Evolutionary conservation across 305 asterid species (phyloP).

Genomic region (Plantago coronopus): DNA sequence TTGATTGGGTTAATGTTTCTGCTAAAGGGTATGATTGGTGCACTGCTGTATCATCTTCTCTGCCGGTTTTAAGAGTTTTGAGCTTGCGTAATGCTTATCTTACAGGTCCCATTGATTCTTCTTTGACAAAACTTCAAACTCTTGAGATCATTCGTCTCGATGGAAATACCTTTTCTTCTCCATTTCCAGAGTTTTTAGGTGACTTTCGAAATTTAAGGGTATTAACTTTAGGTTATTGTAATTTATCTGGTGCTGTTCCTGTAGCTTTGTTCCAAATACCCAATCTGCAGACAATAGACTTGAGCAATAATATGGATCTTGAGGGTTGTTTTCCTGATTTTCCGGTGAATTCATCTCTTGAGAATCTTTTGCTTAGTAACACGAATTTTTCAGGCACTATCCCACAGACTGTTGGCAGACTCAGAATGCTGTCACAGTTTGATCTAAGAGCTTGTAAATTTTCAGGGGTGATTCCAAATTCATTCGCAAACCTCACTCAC

Average conservation of each 20-base stretch:
- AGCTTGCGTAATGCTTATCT: conserved; percentile 40
- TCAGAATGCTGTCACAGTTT: conserved; percentile 35
- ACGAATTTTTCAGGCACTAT: conserved; percentile 49
- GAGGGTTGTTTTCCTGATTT: no score
- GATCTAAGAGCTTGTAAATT: conserved; percentile 37
- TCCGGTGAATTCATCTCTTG: conserved; percentile 37
- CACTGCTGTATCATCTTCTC: conserved; percentile 38
- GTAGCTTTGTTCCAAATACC: conserved; percentile 38
- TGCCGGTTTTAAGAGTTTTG: conserved; percentile 45
- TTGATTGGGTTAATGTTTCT: conserved; percentile 26
- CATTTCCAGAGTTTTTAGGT: conserved; percentile 33
- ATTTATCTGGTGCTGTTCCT: conserved; percentile 40
- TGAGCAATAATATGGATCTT: conserved; percentile 39
- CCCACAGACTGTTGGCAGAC: conserved; percentile 43
- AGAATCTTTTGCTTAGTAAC: conserved; percentile 31
- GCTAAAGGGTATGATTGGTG: conserved; percentile 40
- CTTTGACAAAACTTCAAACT: conserved; percentile 34
- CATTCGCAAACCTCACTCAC: no score
- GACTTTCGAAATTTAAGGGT: conserved; percentile 37
- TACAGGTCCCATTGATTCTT: conserved; percentile 41
- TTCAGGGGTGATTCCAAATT: conserved; percentile 42
- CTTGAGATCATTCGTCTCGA: conserved; percentile 48
- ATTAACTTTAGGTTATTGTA: conserved; percentile 30
- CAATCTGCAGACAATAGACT: conserved; percentile 39
- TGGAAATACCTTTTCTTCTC: conserved; percentile 34